Evolutionary conservation across 441 rosid species (phyloP), one percentile per base, ranked within the genome.

Genomic region (Bruguiera hainesii): DNA sequence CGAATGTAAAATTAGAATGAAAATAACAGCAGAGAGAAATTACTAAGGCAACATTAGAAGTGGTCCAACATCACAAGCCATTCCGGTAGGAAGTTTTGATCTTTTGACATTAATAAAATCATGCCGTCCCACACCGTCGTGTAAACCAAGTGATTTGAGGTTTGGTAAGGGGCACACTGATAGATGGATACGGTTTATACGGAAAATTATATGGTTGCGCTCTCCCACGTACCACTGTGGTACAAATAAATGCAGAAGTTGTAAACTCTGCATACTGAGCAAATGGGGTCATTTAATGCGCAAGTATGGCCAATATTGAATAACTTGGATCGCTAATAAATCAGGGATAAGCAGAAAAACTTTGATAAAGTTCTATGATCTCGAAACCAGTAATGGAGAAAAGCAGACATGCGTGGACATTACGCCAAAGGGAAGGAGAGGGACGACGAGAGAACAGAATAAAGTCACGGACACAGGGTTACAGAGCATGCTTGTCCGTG

Each of bases 121-220:
- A 31, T 4, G 35, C 21, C 60, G 70, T 23, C 66, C 62, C 71
- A 42, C 64, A 53, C 60, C 60, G 49, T 31, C 51, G 63, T 61
- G 71, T 26, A 68, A 80, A 78, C 72, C 81, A 81, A 65, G 78
- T 71, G 80, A 65, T 26, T 55, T 37, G 37, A 48, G 31, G 57
- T 63, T 55, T 55, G 71, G 64, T 60, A 35, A 61, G 64, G 33
- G 42, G 37, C 21, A 61, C 42, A 46, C 26, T 50, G 64, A 29
- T 61, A 51, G 48, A 56, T 25, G 63, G 42, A 66, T 75, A 66
- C 79, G 79, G 71, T 65, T 65, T 67, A 53, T 73, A 74, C 75
- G 77, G 73, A 69, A 69, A 68, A 15, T 50, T 8, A 15, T 19
- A 1, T 9, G 48, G 1, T 59, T 35, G 13, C 46, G 19, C 52